phyloP scores from a whole-genome alignment of 306 rosid species.

The Citrullus colocynthis region DNA sequence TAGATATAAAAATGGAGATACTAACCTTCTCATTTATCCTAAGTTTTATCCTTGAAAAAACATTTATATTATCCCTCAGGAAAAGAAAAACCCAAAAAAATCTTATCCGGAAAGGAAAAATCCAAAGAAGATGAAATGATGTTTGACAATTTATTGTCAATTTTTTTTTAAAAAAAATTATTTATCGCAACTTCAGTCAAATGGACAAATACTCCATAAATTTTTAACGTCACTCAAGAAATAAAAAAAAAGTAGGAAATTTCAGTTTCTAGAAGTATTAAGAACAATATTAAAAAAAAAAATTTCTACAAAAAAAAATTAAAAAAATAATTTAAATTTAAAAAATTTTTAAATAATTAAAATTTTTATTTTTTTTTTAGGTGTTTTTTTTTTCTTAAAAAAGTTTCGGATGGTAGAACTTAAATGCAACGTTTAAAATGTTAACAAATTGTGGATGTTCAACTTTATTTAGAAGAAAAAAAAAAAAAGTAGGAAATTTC shows the following conservation, averaged over 20 bases:
- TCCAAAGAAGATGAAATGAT: not conserved
- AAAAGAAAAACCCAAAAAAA: not conserved
- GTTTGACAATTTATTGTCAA: not conserved
- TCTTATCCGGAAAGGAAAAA: not conserved
- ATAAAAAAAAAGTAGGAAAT: not conserved
- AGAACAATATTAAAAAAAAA: not conserved
- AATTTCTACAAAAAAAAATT: not conserved
- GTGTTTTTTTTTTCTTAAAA: too few species aligned
- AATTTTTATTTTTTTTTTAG: too few species aligned
- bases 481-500: not conserved
- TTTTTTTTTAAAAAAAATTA: not conserved
- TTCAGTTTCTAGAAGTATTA: not conserved
- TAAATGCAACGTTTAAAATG: too few species aligned
- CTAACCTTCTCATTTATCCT: too few species aligned
- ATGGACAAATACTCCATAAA: not conserved
- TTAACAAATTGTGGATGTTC: too few species aligned
- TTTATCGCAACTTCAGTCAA: not conserved
- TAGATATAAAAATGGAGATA: too few species aligned
- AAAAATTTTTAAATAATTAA: too few species aligned
- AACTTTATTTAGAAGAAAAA: too few species aligned
- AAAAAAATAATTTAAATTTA: too few species aligned
- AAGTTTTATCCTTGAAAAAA: too few species aligned
- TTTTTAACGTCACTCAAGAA: not conserved
- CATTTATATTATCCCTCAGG: not conserved
- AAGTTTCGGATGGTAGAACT: too few species aligned